Evolutionary conservation across 2,329 filamentous ascomycete genomes (phyloP).

Genomic region (Decorospora gaudefroyi): DNA sequence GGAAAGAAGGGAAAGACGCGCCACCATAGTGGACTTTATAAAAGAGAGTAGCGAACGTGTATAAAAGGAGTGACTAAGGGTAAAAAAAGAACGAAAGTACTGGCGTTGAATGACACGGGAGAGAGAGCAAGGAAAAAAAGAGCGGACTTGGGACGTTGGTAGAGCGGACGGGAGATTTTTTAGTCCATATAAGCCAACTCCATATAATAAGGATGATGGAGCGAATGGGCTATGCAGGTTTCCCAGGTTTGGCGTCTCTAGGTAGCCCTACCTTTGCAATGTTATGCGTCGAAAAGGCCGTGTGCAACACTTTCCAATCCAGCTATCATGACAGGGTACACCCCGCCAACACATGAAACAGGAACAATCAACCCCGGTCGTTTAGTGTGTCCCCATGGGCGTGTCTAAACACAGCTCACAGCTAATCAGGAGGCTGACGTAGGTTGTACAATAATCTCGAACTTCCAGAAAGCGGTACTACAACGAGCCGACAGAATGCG

Average conservation of each 20-base stretch:
- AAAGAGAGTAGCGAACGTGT: slow-evolving; percentile 10
- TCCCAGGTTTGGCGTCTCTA: slow-evolving; percentile 27
- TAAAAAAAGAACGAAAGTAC: slow-evolving; percentile 4
- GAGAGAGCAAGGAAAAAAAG: not conserved
- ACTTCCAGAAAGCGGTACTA: slow-evolving; percentile 7
- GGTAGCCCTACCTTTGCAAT: slow-evolving; percentile 24
- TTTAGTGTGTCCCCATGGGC: slow-evolving; percentile 20
- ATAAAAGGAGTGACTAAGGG: slow-evolving; percentile 10
- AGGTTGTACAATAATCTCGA: slow-evolving; percentile 11
- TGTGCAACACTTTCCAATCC: slow-evolving; percentile 28
- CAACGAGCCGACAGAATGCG: slow-evolving; percentile 8
- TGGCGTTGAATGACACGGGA: not conserved
- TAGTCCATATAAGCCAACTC: slow-evolving; percentile 17
- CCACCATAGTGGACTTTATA: slow-evolving; percentile 30
- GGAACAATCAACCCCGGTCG: slow-evolving; percentile 31
- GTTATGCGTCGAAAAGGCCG: slow-evolving; percentile 30
- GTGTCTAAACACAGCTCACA: slow-evolving; percentile 24
- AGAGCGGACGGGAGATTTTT: slow-evolving; percentile 8
- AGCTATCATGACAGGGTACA: slow-evolving; percentile 26
- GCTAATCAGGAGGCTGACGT: slow-evolving; percentile 22
- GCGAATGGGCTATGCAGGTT: slow-evolving; percentile 5
- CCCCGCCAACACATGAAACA: slow-evolving; percentile 32
- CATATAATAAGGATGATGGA: slow-evolving; percentile 16
- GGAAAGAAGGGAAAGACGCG: slow-evolving; percentile 19
- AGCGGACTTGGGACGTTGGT: slow-evolving; percentile 4